Base-by-base conservation (phyloP, 345 rosid genomes). In the Limnanthes douglasii region DNA sequence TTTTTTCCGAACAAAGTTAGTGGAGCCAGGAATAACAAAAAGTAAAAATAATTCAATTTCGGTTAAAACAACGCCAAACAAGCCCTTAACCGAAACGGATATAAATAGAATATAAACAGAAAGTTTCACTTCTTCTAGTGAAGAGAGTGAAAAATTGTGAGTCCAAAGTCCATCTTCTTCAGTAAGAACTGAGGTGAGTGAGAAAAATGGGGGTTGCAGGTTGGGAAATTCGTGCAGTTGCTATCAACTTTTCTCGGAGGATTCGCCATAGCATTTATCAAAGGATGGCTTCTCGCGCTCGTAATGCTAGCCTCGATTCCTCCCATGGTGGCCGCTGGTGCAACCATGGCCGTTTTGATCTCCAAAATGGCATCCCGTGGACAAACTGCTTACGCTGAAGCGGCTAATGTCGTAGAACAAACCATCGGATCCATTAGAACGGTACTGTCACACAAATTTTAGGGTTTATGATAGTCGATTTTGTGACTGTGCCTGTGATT, bases 341-440 rank as follows among this genome's bases (percentile, higher is more conserved):
- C 67, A 31, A 41, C 46, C 36, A 43, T 64, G 24, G 45, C 68
- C 18, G 46, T 44, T n/a, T 29, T 65, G 6, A 37, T 70, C 8
- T 28, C 68, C 9, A 84, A 59, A 45, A 36, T 57, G 49, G 70
- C 78, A 56, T 48, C 74, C 1, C 60, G 49, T 0, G 70, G 78
- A 45, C 75, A 69, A 39, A 55, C 40, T n/a, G 62, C 83, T 45
- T 72, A 72, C 37, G 68, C 70, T 0, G 42, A 54, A 23, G 83
- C 92, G 2, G 71, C 78, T 0, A 45, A 45, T 30, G 45, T 68
- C 6, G 80, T 70, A 0, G 83, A 72, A 34, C 83, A 78, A 61
- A 75, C 73, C 3, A 53, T 83, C 14, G 69, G 92, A n/a, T 68
- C 72, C 0, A 84, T 84, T 25, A 66, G 88, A 84, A 79, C 93